Percentiles rank a stretch among this genome's conserved stretches.
Conservation (phyloP, 345 rosid genomes). For the Alliaria petiolata region DNA sequence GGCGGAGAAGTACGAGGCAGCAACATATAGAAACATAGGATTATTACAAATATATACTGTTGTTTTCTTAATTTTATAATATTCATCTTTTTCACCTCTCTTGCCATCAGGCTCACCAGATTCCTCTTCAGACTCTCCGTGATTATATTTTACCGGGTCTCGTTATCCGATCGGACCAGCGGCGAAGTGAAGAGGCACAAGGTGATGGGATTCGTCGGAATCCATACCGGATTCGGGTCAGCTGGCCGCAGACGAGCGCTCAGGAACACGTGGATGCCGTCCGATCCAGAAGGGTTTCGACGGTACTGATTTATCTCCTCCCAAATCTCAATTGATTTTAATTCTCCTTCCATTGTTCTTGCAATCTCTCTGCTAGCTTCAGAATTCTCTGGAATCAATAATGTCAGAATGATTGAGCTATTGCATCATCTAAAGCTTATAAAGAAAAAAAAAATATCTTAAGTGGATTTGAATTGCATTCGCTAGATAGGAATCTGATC, state of each 20-base stretch:
- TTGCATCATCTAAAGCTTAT: not conserved
- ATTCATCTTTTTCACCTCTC: constrained; percentile 38
- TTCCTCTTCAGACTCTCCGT: constrained; percentile 56
- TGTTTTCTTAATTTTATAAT: not conserved
- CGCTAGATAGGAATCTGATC: not conserved
- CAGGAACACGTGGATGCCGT: constrained; percentile 89
- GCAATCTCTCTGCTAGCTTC: not conserved
- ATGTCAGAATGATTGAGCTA: not conserved
- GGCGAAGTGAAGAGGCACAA: constrained; percentile 47
- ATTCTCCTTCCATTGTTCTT: not conserved
- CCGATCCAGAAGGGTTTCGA: constrained; percentile 72
- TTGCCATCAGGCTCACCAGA: constrained; percentile 59
- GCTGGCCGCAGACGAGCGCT: constrained; percentile 63
- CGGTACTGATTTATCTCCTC: constrained; percentile 41
- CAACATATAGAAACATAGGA: constrained; percentile 21
- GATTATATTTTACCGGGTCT: constrained; percentile 34
- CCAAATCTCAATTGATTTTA: not conserved
- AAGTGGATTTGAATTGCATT: not conserved
- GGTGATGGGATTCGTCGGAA: constrained; percentile 90
- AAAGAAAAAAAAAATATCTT: no score
- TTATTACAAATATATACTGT: not conserved
- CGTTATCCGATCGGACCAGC: constrained; percentile 29
- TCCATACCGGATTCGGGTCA: constrained; percentile 79
- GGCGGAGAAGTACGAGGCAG: constrained; percentile 20
- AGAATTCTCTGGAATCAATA: constrained; percentile 7